Evolutionary conservation across 2,329 filamentous ascomycete species (phyloP).

Genomic region (Fusarium denticulatum): DNA sequence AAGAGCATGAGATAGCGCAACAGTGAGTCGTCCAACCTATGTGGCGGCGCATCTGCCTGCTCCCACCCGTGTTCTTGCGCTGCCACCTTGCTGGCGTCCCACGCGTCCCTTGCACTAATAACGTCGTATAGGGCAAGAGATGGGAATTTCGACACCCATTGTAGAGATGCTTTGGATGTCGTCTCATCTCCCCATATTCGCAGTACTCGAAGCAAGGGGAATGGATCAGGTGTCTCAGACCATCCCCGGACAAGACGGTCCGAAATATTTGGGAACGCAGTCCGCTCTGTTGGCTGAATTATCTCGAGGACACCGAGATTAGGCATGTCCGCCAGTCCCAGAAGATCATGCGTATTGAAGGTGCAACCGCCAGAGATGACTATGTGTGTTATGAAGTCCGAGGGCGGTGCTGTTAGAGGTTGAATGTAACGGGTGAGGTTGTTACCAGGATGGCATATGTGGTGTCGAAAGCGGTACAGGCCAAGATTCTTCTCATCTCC

Average conservation of each 20-base stretch:
- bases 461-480: constrained; percentile 52
- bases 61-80: constrained; percentile 50
- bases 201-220: constrained; percentile 59
- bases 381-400: constrained; percentile 55
- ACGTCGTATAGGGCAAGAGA: constrained; percentile 58
- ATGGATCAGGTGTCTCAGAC: constrained; percentile 53
- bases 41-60: constrained; percentile 34
- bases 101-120: constrained; percentile 49
- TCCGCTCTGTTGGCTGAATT: constrained; percentile 49
- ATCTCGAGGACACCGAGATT: constrained; percentile 62
- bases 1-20: constrained; percentile 51
- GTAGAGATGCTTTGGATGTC: constrained; percentile 53
- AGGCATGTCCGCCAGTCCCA: constrained; percentile 53
- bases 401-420: constrained; percentile 50
- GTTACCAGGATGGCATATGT: constrained; percentile 51
- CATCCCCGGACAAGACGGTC: constrained; percentile 60
- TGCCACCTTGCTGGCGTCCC: constrained; percentile 42
- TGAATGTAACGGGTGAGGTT: constrained; percentile 50
- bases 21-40: constrained; percentile 46
- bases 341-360: constrained; percentile 52
- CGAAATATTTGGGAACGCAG: constrained; percentile 51
- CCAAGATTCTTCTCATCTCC: constrained; percentile 49
- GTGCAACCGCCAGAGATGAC: constrained; percentile 51
- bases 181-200: constrained; percentile 56
- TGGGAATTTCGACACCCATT: constrained; percentile 55